Evolutionary conservation across 1,284 basidiomycete species (phyloP).

Genomic region (Ustanciosporium gigantosporum): DNA sequence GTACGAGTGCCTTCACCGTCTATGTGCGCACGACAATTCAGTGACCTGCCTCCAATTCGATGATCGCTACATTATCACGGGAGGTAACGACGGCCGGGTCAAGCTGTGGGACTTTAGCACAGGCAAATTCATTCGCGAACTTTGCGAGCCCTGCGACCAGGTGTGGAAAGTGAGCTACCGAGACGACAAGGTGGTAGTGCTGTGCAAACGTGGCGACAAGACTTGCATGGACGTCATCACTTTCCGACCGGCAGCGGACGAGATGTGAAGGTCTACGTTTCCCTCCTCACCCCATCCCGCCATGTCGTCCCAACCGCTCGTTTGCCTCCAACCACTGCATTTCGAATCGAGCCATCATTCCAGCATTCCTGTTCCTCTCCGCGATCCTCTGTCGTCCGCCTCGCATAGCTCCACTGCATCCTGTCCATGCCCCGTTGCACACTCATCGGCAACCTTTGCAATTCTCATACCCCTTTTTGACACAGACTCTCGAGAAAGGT

Average conservation of each 20-base stretch:
- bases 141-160: slow-evolving; percentile 66
- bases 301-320: too few species aligned
- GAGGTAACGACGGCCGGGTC: slow-evolving; percentile 89
- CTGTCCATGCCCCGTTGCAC: too few species aligned
- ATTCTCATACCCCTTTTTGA: too few species aligned
- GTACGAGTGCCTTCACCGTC: slow-evolving; percentile 63
- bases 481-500: too few species aligned
- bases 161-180: slow-evolving; percentile 86
- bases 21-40: slow-evolving; percentile 76
- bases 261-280: too few species aligned
- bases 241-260: slow-evolving; percentile 51
- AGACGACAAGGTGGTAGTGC: slow-evolving; percentile 77
- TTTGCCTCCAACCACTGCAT: too few species aligned
- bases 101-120: slow-evolving; percentile 72
- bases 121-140: slow-evolving; percentile 52
- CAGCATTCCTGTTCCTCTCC: too few species aligned
- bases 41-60: slow-evolving; percentile 90
- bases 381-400: too few species aligned
- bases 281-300: too few species aligned
- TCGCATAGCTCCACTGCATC: too few species aligned
- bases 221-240: slow-evolving; percentile 80
- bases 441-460: too few species aligned
- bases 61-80: slow-evolving; percentile 64
- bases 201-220: slow-evolving; percentile 80
- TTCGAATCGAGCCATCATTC: too few species aligned